phyloP scores from a whole-genome alignment of 2,329 filamentous ascomycete genomes.

The Thielaviopsis populi region DNA sequence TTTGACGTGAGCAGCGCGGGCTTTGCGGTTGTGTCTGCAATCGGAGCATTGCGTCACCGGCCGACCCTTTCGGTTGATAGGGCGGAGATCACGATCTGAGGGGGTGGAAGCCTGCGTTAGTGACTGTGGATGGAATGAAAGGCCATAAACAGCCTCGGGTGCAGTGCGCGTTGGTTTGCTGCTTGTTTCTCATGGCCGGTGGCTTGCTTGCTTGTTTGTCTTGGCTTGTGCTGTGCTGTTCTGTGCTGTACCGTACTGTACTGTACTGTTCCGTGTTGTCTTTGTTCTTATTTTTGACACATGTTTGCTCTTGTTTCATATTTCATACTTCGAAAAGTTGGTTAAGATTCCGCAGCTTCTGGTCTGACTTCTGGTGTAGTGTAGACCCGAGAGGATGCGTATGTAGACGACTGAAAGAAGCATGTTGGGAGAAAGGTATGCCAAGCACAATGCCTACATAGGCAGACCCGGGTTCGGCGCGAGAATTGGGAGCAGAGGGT shows the following conservation, averaged over 20 bases:
- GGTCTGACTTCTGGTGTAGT: not conserved
- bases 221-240: not conserved
- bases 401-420: no score
- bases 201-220: not conserved
- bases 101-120: not conserved
- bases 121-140: not conserved
- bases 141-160: not conserved
- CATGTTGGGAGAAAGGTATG: not conserved
- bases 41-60: conserved; percentile 96
- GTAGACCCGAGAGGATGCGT: not conserved
- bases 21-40: conserved; percentile 92
- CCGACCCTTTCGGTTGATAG: conserved; percentile 54
- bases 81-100: conserved; percentile 14
- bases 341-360: not conserved
- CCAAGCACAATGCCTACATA: not conserved
- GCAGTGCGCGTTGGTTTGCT: not conserved
- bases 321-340: not conserved
- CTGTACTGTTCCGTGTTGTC: not conserved
- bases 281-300: not conserved
- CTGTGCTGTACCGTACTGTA: no score
- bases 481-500: not conserved
- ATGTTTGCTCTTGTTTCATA: not conserved
- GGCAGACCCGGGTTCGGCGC: not conserved
- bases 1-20: conserved; percentile 82
- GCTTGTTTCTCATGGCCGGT: not conserved